Evolutionary conservation across 495 filamentous ascomycete species (phyloP), one percentile per base, ranked within the genome.

Genomic region (Lasiosphaeriaceae sp.): DNA sequence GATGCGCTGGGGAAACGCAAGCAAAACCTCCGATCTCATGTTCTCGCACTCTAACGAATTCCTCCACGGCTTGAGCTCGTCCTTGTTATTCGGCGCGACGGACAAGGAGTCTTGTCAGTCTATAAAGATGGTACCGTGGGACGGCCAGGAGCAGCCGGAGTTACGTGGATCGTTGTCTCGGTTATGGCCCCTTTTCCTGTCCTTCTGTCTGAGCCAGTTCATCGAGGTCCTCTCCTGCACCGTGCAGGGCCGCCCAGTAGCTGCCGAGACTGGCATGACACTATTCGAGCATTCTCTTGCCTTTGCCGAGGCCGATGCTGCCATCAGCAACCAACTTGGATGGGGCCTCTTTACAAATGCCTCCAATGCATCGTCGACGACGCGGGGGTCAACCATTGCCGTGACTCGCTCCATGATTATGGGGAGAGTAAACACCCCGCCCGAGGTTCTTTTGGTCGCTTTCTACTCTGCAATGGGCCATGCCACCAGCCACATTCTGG

Each of bases 271-370:
- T 1, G 91, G 92, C 6, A 97, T 97, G 90, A 96, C 92, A 0
- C 81, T 97, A 19, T 94, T 98, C 66, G 94, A 98, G 62, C 91
- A 96, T 66, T 97, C 94, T 0, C 76, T 98, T 14, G 94, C 94
- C 0, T 98, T 97, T 71, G 90, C 94, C 1, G 95, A 98, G 69
- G 91, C 94, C 3, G 95, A 98, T 66, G 87, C 90, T 11, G 86
- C 90, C 58, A 83, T 96, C 41, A 83, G 86, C 63, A 86, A 82
- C 54, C 85, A 87, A 4, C 79, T 95, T 2, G 89, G 87, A 2
- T 83, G 89, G 60, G 82, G 83, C 11, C 60, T 87, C 16, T 88
- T 90, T 70, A 62, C 74, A 21, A 67, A 64, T 39, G 50, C 63
- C 19, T 56, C 59, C 54, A 74, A 57, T 68, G 74, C 65, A 17